Conservation (phyloP, 2,329 filamentous ascomycete species). For the Magnaporthiopsis incrustans region DNA sequence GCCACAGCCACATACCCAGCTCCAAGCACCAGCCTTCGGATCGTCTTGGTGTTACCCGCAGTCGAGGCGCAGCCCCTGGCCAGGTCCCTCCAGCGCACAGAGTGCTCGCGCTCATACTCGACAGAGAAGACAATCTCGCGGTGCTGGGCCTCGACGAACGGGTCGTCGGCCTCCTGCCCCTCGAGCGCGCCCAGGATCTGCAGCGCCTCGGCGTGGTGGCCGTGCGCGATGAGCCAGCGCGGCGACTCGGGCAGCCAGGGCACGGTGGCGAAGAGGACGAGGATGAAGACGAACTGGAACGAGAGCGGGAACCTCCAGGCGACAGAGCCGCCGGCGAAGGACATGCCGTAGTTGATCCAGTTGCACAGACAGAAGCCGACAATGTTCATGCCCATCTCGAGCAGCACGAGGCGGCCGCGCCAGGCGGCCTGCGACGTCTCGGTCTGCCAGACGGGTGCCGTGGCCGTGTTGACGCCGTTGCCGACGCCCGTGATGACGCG, state of each 20-base stretch:
- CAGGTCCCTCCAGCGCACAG: slow-evolving; percentile 39
- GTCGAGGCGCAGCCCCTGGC: slow-evolving; percentile 33
- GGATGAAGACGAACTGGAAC: slow-evolving; percentile 33
- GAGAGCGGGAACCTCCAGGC: slow-evolving; percentile 37
- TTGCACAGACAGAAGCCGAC: slow-evolving; percentile 26
- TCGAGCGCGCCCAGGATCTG: slow-evolving; percentile 21
- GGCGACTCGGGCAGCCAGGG: slow-evolving; percentile 35
- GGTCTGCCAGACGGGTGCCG: slow-evolving; percentile 29
- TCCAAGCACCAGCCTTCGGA: slow-evolving; percentile 42
- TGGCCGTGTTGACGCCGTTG: slow-evolving; percentile 33
- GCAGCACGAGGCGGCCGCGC: slow-evolving; percentile 24
- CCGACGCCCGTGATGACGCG: slow-evolving; percentile 31
- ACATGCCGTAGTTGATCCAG: slow-evolving; percentile 33
- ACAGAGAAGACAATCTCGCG: slow-evolving; percentile 24
- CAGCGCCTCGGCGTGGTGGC: slow-evolving; percentile 23
- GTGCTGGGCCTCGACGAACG: slow-evolving; percentile 72
- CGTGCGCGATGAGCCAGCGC: slow-evolving; percentile 33
- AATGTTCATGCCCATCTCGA: slow-evolving; percentile 24
- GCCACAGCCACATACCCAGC: slow-evolving; percentile 26
- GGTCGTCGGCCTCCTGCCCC: slow-evolving; percentile 56
- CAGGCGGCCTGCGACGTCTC: slow-evolving; percentile 26
- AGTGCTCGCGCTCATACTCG: slow-evolving; percentile 29
- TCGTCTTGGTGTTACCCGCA: slow-evolving; percentile 36
- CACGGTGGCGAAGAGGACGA: slow-evolving; percentile 24
- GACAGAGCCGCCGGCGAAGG: slow-evolving; percentile 14